These are phyloP conservation scores for Trichophyton equinum DNA, from an alignment of 2,329 filamentous ascomycete species.

Conservation along the genomic window DNA sequence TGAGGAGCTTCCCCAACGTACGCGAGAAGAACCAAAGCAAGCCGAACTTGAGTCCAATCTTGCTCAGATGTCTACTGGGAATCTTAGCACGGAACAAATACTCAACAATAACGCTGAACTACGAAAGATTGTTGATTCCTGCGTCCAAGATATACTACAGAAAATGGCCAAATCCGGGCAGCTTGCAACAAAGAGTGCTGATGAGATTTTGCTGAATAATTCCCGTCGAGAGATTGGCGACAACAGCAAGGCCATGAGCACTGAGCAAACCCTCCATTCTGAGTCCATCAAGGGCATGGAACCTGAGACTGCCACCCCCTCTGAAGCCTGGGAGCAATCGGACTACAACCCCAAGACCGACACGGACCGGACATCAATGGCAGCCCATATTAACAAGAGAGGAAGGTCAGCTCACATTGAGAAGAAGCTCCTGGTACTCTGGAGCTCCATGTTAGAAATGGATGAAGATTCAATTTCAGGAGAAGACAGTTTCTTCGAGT, in stretches of 20 bases:
- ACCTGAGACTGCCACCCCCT: not conserved
- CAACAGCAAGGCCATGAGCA: not conserved
- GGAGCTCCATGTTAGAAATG: conserved; percentile 27
- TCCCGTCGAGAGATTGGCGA: not conserved
- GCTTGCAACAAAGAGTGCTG: not conserved
- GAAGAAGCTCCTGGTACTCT: conserved; percentile 27
- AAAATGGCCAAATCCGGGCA: conserved; percentile 11
- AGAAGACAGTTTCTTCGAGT: conserved; percentile 32
- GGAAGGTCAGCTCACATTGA: conserved; percentile 20
- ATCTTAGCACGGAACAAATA: not conserved
- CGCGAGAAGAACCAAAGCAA: not conserved
- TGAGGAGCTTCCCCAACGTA: not conserved
- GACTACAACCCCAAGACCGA: conserved; percentile 11
- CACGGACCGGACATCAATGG: conserved; percentile 10
- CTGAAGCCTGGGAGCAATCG: conserved; percentile 5
- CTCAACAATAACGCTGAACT: conserved; percentile 7
- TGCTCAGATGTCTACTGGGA: not conserved
- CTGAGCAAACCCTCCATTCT: not conserved
- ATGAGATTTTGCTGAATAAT: conserved; percentile 8
- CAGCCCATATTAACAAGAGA: conserved; percentile 9
- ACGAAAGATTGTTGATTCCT: conserved; percentile 11
- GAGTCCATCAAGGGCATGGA: not conserved
- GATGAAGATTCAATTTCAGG: conserved; percentile 23
- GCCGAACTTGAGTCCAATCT: not conserved
- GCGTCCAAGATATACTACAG: conserved; percentile 11